Conservation (phyloP, 2,329 filamentous ascomycete genomes). For the Nannizziopsis arthrosporioides region DNA sequence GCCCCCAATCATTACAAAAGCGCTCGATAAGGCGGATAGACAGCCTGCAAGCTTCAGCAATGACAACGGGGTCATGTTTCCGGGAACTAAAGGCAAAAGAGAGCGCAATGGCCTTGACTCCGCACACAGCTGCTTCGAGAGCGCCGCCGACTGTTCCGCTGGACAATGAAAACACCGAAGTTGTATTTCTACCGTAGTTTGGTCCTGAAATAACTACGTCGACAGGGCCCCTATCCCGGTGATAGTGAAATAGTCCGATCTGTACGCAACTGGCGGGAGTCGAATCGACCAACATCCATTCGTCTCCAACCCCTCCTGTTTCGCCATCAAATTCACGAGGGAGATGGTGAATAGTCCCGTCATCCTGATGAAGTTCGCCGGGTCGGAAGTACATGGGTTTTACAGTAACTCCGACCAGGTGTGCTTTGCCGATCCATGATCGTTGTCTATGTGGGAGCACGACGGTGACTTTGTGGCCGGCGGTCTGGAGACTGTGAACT, state of each 20-base stretch:
- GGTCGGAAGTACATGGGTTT: slow-evolving; percentile 75
- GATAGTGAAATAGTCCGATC: slow-evolving; percentile 71
- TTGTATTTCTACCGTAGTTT: slow-evolving; percentile 75
- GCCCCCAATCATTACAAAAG: slow-evolving; percentile 61
- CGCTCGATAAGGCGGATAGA: slow-evolving; percentile 68
- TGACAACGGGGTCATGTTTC: slow-evolving; percentile 71
- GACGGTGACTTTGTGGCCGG: slow-evolving; percentile 80
- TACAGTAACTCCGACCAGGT: slow-evolving; percentile 81
- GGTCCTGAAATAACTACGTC: slow-evolving; percentile 70
- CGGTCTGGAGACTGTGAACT: slow-evolving; percentile 55
- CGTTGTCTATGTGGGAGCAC: slow-evolving; percentile 83
- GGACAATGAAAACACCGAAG: slow-evolving; percentile 64
- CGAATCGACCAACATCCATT: slow-evolving; percentile 72
- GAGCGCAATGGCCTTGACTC: slow-evolving; percentile 62
- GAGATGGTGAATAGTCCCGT: slow-evolving; percentile 55
- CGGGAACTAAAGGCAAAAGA: slow-evolving; percentile 82
- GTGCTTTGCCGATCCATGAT: slow-evolving; percentile 97
- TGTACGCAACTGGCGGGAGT: slow-evolving; percentile 72
- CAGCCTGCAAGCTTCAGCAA: slow-evolving; percentile 62
- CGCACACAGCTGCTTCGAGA: slow-evolving; percentile 63
- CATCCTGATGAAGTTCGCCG: slow-evolving; percentile 48
- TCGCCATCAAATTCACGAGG: slow-evolving; percentile 44
- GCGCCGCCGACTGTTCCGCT: slow-evolving; percentile 68
- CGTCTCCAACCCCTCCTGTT: slow-evolving; percentile 46
- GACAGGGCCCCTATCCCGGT: slow-evolving; percentile 57